Conservation (phyloP, 805 yeast species). For the Saturnispora hagleri region DNA sequence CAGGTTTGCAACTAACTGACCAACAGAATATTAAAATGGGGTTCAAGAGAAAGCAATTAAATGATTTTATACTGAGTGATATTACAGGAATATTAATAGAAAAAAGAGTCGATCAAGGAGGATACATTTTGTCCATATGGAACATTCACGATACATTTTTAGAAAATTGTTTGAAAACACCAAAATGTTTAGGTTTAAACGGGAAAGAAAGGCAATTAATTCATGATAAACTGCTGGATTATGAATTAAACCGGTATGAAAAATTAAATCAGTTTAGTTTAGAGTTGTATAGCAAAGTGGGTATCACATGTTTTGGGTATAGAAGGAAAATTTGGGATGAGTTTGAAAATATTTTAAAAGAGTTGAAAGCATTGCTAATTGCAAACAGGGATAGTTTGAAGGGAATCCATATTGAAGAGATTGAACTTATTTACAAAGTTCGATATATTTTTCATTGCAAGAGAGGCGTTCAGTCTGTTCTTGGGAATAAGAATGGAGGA, state of each 20-base stretch:
- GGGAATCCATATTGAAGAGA: not conserved
- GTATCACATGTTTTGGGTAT: conserved; percentile 2
- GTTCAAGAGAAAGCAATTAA: conserved; percentile 3
- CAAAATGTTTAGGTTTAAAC: not conserved
- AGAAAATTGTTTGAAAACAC: conserved; percentile 10
- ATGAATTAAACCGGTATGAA: conserved; percentile 5
- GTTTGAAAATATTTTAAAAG: not conserved
- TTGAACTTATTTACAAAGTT: not conserved
- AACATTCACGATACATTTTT: conserved; percentile 38
- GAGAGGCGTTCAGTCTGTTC: not conserved
- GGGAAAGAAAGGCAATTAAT: not conserved
- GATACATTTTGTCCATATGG: conserved; percentile 48
- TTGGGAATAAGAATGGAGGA: conserved; percentile 11
- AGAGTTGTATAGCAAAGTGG: not conserved
- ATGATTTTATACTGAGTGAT: conserved; percentile 33
- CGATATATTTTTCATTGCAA: conserved; percentile 3
- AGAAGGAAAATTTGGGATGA: conserved; percentile 4
- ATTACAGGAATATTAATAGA: conserved; percentile 53
- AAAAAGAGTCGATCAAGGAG: conserved; percentile 28
- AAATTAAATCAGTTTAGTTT: conserved; percentile 4
- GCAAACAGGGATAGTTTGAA: not conserved
- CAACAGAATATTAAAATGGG: not conserved
- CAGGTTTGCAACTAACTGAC: not conserved
- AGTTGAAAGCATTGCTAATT: not conserved
- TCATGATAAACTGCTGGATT: conserved; percentile 6